Base-by-base conservation (phyloP, 441 rosid species). In the Adansonia grandidieri region DNA sequence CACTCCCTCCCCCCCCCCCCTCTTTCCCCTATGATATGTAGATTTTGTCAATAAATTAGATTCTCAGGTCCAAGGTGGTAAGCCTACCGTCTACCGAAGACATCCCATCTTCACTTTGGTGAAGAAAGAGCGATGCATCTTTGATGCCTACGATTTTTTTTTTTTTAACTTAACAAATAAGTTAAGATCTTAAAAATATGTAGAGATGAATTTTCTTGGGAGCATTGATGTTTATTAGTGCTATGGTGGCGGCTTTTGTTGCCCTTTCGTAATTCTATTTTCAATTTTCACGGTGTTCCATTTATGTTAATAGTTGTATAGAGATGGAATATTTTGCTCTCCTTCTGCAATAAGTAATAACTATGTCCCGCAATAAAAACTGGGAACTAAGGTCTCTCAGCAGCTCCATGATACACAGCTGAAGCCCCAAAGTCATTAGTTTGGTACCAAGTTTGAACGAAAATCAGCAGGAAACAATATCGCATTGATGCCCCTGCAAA, bases 111-210 rank as follows among this genome's bases (percentile, higher is more conserved):
- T 15, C 20, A 37, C 69, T 14, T 7, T 6, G 47, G 9, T 64
- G 69, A 64, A 64, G 20, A 19, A 64, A 14, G 47, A 64, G 47
- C 15, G 69, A 64, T 64, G 69, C 15, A 64, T 64, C 45, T 64
- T 64, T 32, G 69, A 64, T 9, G n/a, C 44, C 0, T 4, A n/a
- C n/a, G n/a, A n/a, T n/a, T n/a, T n/a, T n/a, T n/a, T n/a, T n/a
- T n/a, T n/a, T n/a, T n/a, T n/a, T n/a, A n/a, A 32, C 37, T 32
- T 32, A 2, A 32, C 37, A 3, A 32, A 32, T 32, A 32, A 32
- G 37, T 58, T 20, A 19, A 51, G 11, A 58, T 58, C 28, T 58
- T 17, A 20, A 17, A 19, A 58, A 19, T 58, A 19, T 58, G 63
- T 58, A 58, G 2, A 24, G 20, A 32, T 32, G 3, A 32, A 32